Evolutionary conservation across 352 stramenopile genomes (phyloP), one percentile per base, ranked within the genome.

Genomic region (Globisporangium emineosum): DNA sequence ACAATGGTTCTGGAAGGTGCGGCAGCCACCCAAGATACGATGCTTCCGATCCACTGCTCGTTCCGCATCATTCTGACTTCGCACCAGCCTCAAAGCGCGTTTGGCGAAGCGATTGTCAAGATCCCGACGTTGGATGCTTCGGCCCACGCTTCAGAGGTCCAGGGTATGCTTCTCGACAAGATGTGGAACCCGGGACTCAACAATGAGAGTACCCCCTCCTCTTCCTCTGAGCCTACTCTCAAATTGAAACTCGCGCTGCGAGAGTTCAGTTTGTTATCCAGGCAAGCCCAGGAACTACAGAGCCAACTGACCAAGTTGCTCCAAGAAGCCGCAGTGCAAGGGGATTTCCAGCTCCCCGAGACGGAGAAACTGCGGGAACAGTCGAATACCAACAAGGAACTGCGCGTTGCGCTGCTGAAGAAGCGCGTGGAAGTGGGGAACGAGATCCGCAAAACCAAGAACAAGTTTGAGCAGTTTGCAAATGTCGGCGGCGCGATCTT

Each of bases 51-150:
- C 5, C 67, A 87, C 37, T 19, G 66, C 0, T 61, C 67, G 0
- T 83, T 87, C 33, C 79, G 79, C 2, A 66, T 82, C 10, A 66
- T 91, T 9, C 33, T 91, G 19, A 72, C 72, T 4, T 75, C 82
- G 1, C 68, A 81, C 5, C 33, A 65, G 0, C 49, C 64, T 17
- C 60, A 55, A 32, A 27, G 50, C 1, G 61, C 57, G 0, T 91
- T 91, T 71, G 78, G 78, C 27, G 80, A 87, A 9, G 23, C 45
- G 8, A 58, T 85, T 5, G 60, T 67, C 1, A 58, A 63, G 30
- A 56, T 80, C 12, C 79, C 79, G 23, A 74, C 76, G 0, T 32
- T 90, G 0, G 70, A 75, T 21, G 78, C 65, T 3, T 23, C 62
- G 6, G 8, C 79, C 6, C 40, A 78, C n/a, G 19, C 56, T 0